Conservation (phyloP, 331 rosid genomes). For the Saraca asoca region DNA sequence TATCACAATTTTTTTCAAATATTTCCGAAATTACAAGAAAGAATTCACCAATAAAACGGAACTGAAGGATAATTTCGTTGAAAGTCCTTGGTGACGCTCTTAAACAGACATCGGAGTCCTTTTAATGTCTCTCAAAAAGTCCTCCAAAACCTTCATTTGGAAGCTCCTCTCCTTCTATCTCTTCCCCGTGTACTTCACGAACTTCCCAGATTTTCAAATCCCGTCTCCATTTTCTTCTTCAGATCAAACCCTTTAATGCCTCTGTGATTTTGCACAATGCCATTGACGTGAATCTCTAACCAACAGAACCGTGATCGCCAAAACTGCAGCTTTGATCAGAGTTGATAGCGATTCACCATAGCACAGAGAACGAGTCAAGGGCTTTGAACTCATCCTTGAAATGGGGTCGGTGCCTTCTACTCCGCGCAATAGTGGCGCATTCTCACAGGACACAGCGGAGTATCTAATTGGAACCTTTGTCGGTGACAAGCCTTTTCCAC, state of each 20-base stretch:
- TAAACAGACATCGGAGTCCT: constrained; percentile 1
- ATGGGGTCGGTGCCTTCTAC: constrained; percentile 97
- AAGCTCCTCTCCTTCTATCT: constrained; percentile 33
- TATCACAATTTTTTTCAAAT: too few species aligned
- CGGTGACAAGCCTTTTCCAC: constrained; percentile 75
- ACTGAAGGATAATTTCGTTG: too few species aligned
- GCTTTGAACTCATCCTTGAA: constrained; percentile 4
- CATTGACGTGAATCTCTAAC: constrained; percentile 42
- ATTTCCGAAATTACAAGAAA: too few species aligned
- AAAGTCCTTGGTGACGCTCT: too few species aligned
- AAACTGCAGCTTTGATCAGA: constrained; percentile 35
- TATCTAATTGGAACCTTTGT: constrained; percentile 83
- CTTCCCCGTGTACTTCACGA: constrained; percentile 41
- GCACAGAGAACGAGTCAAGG: constrained; percentile 8
- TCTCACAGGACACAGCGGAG: constrained; percentile 80
- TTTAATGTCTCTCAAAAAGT: constrained; percentile 6
- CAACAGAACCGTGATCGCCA: constrained; percentile 29
- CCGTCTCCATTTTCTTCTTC: constrained; percentile 27
- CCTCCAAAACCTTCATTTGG: constrained; percentile 41
- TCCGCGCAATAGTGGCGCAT: constrained; percentile 63
- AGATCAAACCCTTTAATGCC: constrained; percentile 42
- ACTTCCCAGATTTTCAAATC: constrained; percentile 35
- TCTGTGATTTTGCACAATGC: constrained; percentile 44
- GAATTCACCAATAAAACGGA: too few species aligned
- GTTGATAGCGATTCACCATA: constrained; percentile 29